Evolutionary conservation across 2,329 filamentous ascomycete species (phyloP), one percentile per base, ranked within the genome.

Genomic region (Aspergillus texensis): DNA sequence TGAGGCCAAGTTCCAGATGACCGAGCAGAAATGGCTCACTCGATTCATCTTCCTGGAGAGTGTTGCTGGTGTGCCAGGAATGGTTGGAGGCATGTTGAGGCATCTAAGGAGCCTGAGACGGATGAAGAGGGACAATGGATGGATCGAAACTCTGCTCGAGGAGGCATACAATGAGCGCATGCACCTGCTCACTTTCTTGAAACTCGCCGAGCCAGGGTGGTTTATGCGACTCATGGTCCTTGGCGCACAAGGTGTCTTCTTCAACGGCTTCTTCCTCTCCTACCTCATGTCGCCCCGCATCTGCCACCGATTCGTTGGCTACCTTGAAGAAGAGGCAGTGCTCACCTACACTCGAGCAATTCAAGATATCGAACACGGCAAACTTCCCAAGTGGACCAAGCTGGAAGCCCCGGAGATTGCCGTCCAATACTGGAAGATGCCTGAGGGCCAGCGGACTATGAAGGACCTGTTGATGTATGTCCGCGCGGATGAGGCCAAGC

Each of bases 301-400:
- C 67, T 94, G 92, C 73, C 95, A 99, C 78, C 90, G 95, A 52
- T 98, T 99, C 78, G 94, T 98, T 59, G 95, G 94, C 1, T 98
- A 98, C 72, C 88, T 99, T 14, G 95, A 99, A 79, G 95, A 99
- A 77, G 95, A 99, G 79, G 95, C 95, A 10, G 94, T 98, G 1
- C 86, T 96, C 74, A 99, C 95, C 0, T 99, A 99, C 81, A 95
- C 93, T 0, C 89, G 93, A 57, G 92, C 93, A 65, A 91, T 98
- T 71, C 84, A 88, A 68, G 95, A 98, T 74, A 86, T 99, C 28
- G 94, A 98, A 63, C 84, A 86, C 3, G 94, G 94, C n/a, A 86
- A 88, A 63, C 82, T 97, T 16, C 93, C 94, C 0, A 88, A 88
- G 70, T 99, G 95, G 94, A 83, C 87, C 30, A 85, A 88, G 9